phyloP scores from a whole-genome alignment of 768 basidiomycete genomes.

The Russula sp. region DNA sequence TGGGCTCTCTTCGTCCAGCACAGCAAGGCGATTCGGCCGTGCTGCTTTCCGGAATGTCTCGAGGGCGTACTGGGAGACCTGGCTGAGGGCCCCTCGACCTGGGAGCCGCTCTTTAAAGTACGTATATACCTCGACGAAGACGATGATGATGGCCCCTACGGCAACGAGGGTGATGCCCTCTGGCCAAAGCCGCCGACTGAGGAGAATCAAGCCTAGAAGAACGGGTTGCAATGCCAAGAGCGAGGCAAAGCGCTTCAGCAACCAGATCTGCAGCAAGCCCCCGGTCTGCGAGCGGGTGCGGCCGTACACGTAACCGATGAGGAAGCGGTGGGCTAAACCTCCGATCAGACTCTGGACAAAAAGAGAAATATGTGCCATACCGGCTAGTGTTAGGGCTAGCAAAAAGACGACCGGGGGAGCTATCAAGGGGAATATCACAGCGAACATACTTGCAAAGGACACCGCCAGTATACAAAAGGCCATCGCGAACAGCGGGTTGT shows the following conservation, averaged over 20 bases:
- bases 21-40: conserved; percentile 32
- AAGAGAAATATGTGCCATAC: conserved; percentile 34
- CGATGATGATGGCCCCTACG: conserved; percentile 45
- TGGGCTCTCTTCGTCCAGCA: conserved; percentile 45
- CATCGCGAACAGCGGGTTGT: conserved; percentile 62
- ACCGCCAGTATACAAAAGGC: conserved; percentile 62
- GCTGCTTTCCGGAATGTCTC: conserved; percentile 47
- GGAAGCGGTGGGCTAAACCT: conserved; percentile 64
- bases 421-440: conserved; percentile 71
- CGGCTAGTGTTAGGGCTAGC: conserved; percentile 59
- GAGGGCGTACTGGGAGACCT: conserved; percentile 53
- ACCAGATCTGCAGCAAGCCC: conserved; percentile 68
- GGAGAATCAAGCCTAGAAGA: conserved; percentile 64
- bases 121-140: conserved; percentile 59
- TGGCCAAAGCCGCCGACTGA: conserved; percentile 63
- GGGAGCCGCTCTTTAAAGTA: conserved; percentile 44
- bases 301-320: conserved; percentile 72
- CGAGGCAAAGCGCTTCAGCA: conserved; percentile 67
- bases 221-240: conserved; percentile 67
- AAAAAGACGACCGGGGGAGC: conserved; percentile 63
- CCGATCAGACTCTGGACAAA: not conserved
- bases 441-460: conserved; percentile 66
- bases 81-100: conserved; percentile 44
- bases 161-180: conserved; percentile 62
- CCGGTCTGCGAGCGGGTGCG: conserved; percentile 71